Percentiles rank a stretch among this genome's conserved stretches.
These are phyloP conservation scores for Helianthus tuberosus DNA, from an alignment of 129 eudicot species.

Conservation along the genomic window DNA sequence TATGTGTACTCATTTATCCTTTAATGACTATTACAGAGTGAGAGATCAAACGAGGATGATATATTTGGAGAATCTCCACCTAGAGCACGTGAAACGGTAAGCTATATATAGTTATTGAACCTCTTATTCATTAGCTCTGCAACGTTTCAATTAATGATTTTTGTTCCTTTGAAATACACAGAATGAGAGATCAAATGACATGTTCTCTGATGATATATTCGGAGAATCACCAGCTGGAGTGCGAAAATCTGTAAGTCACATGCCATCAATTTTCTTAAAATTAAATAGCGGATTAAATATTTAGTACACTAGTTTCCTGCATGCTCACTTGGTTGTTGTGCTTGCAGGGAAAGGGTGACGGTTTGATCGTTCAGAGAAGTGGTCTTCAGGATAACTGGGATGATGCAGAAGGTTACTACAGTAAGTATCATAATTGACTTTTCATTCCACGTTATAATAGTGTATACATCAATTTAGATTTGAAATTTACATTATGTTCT, in stretches of 20 bases:
- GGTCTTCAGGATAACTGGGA: constrained; percentile 95
- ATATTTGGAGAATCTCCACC: constrained; percentile 94
- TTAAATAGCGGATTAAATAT: too few species aligned
- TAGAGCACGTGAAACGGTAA: constrained; percentile 64
- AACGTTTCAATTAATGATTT: not conserved
- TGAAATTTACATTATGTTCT: not conserved
- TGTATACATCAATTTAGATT: not conserved
- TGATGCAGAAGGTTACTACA: constrained; percentile 94
- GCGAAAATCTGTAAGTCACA: constrained; percentile 63
- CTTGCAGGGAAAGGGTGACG: constrained; percentile 82
- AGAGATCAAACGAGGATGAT: constrained; percentile 83
- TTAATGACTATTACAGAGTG: constrained; percentile 58
- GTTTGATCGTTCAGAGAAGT: constrained; percentile 69
- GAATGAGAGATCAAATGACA: constrained; percentile 84
- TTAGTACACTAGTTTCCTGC: too few species aligned
- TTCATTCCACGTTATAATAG: not conserved
- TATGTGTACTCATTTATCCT: constrained; percentile 3
- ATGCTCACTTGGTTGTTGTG: not conserved
- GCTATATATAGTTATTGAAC: constrained; percentile 5
- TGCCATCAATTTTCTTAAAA: not conserved
- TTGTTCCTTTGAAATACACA: constrained; percentile 29
- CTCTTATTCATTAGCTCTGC: constrained; percentile 6
- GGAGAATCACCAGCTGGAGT: constrained; percentile 96
- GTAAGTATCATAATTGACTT: constrained; percentile 49
- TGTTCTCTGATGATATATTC: constrained; percentile 95